Evolutionary conservation across 2,329 filamentous ascomycete species (phyloP).

Genomic region (Sclerotinia glacialis): DNA sequence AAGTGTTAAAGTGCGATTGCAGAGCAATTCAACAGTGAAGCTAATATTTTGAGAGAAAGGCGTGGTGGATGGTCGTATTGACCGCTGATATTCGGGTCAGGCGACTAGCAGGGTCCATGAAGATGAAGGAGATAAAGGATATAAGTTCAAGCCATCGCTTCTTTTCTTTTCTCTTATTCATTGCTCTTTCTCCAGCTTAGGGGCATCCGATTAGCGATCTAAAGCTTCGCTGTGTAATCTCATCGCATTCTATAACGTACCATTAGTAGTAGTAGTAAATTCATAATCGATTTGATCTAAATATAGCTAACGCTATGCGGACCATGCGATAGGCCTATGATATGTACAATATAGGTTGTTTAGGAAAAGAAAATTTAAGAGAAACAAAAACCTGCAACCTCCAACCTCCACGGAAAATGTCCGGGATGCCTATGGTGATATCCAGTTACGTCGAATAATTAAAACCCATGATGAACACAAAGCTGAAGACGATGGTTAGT

Average conservation of each 20-base stretch:
- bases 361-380: too few species aligned
- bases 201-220: background rate
- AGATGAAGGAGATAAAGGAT: background rate
- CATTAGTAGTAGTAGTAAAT: too few species aligned
- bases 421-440: too few species aligned
- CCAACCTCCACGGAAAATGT: too few species aligned
- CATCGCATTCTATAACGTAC: background rate
- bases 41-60: background rate
- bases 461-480: too few species aligned
- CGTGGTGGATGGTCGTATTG: background rate
- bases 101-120: background rate
- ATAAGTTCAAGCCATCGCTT: background rate
- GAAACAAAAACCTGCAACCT: too few species aligned
- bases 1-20: background rate
- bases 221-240: background rate
- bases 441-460: too few species aligned
- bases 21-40: background rate
- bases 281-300: too few species aligned
- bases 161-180: background rate
- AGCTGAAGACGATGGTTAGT: too few species aligned
- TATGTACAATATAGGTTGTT: too few species aligned
- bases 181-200: background rate
- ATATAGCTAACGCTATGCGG: too few species aligned
- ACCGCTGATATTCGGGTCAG: background rate
- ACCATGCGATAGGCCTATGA: too few species aligned